Percentiles rank a stretch among this genome's conserved stretches.
Conservation (phyloP, 164 flowering plant species). For the Macadamia tetraphylla region DNA sequence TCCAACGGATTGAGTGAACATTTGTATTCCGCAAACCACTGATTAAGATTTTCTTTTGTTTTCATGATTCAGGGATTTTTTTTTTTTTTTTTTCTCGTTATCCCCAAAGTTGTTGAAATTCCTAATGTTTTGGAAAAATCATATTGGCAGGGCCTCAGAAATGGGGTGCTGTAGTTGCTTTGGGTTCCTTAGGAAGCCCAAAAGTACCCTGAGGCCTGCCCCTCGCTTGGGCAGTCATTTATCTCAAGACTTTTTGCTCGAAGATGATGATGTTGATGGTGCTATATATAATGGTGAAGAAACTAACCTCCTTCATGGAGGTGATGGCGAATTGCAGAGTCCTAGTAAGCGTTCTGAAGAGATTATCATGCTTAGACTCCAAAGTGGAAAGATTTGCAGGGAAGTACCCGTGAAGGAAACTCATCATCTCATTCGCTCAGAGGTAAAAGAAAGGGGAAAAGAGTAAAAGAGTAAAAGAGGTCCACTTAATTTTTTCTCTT, state of each 20-base stretch:
- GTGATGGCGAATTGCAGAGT: conserved; percentile 38
- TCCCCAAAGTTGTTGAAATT: conserved; percentile 1
- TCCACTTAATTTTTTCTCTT: not conserved
- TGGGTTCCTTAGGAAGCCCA: conserved; percentile 48
- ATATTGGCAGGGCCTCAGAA: conserved; percentile 28
- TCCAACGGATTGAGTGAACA: not conserved
- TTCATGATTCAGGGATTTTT: conserved; percentile 11
- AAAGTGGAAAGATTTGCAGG: conserved; percentile 74
- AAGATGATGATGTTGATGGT: conserved; percentile 37
- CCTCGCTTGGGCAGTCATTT: conserved; percentile 12
- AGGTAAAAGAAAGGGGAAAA: conserved; percentile 40
- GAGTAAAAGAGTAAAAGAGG: not conserved
- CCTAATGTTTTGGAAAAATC: conserved; percentile 23
- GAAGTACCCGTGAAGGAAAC: conserved; percentile 88
- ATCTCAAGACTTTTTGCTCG: conserved; percentile 48
- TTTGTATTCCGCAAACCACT: not conserved
- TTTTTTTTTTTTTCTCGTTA: conserved; percentile 1
- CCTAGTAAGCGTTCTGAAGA: conserved; percentile 58
- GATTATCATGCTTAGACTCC: conserved; percentile 45
- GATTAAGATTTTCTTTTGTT: not conserved
- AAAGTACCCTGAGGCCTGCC: conserved; percentile 17
- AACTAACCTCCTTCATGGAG: conserved; percentile 31
- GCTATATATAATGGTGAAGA: conserved; percentile 36
- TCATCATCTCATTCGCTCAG: conserved; percentile 48
- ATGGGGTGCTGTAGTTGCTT: conserved; percentile 84